phyloP scores from a whole-genome alignment of 202 grass and related monocot genomes.

The Elaeis oleifera region DNA sequence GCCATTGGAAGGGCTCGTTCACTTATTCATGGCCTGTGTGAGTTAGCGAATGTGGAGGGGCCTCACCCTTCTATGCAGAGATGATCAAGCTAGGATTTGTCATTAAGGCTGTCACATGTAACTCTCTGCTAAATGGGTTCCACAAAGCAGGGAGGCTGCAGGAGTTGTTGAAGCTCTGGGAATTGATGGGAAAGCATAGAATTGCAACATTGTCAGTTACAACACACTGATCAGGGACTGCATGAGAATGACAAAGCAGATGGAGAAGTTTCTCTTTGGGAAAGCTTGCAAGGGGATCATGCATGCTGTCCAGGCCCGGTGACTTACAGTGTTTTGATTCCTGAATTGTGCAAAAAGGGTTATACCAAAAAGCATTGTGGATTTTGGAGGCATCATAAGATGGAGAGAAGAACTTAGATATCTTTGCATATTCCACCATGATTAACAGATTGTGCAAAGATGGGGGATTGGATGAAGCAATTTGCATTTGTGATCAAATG shows the following conservation, averaged over 20 bases:
- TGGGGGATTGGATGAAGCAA: conserved; percentile 50
- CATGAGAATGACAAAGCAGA: conserved; percentile 47
- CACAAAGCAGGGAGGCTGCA: conserved; percentile 35
- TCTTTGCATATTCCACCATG: conserved; percentile 63
- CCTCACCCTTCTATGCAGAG: conserved; percentile 43
- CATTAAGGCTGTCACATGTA: conserved; percentile 55
- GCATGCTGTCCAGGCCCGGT: conserved; percentile 41
- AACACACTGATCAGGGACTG: conserved; percentile 70
- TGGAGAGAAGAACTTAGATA: conserved; percentile 39
- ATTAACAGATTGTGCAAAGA: conserved; percentile 67
- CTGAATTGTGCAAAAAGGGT: conserved; percentile 71
- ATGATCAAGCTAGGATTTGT: conserved; percentile 66
- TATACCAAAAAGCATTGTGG: conserved; percentile 54
- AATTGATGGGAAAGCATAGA: conserved; percentile 28
- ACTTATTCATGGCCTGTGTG: conserved; percentile 62
- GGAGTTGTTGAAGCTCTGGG: conserved; percentile 53
- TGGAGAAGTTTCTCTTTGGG: conserved; percentile 42
- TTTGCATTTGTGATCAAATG: conserved; percentile 56
- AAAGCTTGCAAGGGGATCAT: conserved; percentile 39
- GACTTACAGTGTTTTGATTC: conserved; percentile 68
- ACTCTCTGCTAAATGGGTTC: conserved; percentile 62
- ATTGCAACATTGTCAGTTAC: conserved; percentile 41
- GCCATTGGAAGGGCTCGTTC: conserved; percentile 40
- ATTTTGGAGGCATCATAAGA: conserved; percentile 33
- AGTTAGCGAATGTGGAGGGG: conserved; percentile 53